Percentiles rank a stretch among this genome's conserved stretches.
Conservation (phyloP, 768 basidiomycete species). For the Russula virescens region DNA sequence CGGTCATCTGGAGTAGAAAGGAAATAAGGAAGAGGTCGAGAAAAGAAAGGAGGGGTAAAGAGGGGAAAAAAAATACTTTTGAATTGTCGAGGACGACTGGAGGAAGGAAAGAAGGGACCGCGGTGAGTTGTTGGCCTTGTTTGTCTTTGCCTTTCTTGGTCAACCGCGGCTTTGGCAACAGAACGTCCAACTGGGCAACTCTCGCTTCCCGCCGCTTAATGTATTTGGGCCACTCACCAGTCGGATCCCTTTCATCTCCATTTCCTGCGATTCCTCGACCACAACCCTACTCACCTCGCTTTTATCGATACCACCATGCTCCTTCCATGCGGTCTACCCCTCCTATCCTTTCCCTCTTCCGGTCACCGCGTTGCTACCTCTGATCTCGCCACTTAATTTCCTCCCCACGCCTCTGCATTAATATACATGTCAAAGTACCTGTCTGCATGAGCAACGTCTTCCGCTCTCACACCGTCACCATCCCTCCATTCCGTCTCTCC, state of each 20-base stretch:
- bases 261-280: background rate
- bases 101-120: slow-evolving; percentile 39
- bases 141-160: slow-evolving; percentile 32
- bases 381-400: slow-evolving; percentile 7
- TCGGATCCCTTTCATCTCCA: slow-evolving; percentile 1
- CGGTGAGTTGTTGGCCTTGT: slow-evolving; percentile 30
- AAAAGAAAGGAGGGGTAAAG: slow-evolving; percentile 24
- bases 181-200: slow-evolving; percentile 32
- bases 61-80: slow-evolving; percentile 23
- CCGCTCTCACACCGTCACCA: slow-evolving; percentile 16
- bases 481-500: background rate
- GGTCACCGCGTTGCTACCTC: slow-evolving; percentile 2
- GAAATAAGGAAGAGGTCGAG: slow-evolving; percentile 19
- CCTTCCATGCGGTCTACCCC: slow-evolving; percentile 7
- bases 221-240: slow-evolving; percentile 5
- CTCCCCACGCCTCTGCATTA: slow-evolving; percentile 32
- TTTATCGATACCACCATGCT: slow-evolving; percentile 17
- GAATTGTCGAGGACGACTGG: slow-evolving; percentile 48
- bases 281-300: background rate
- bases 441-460: slow-evolving; percentile 23
- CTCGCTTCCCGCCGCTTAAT: background rate
- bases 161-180: slow-evolving; percentile 50
- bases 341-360: background rate
- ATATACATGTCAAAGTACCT: slow-evolving; percentile 42
- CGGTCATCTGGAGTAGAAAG: slow-evolving; percentile 52